These are phyloP conservation scores for Alternaria conjuncta DNA, from an alignment of 2,329 filamentous ascomycete species.

Conservation along the genomic window DNA sequence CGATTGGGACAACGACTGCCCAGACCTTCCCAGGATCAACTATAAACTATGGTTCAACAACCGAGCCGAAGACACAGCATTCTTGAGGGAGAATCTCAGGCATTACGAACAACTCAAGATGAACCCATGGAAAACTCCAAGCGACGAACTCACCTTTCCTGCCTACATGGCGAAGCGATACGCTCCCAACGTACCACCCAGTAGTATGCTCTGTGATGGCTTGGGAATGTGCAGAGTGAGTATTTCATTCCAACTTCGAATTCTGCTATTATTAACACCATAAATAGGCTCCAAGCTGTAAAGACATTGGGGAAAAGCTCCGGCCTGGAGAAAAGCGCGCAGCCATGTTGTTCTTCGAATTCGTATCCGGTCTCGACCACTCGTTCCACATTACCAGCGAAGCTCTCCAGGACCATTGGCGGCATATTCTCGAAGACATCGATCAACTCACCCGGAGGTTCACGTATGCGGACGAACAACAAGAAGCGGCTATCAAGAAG, in stretches of 20 bases:
- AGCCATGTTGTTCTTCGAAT: slow-evolving; percentile 1
- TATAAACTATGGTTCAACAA: neutral
- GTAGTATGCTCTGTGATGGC: neutral
- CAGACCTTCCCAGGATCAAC: neutral
- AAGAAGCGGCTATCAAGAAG: neutral
- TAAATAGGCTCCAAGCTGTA: neutral
- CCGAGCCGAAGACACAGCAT: neutral
- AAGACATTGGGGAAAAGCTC: neutral
- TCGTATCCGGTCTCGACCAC: neutral
- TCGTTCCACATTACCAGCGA: neutral
- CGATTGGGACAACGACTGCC: neutral
- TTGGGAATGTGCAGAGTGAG: neutral
- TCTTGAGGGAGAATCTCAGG: neutral
- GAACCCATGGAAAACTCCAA: neutral
- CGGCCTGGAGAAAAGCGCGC: neutral
- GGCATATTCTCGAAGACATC: neutral
- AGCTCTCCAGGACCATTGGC: neutral
- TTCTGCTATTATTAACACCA: neutral
- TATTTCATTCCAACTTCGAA: neutral
- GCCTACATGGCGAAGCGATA: neutral
- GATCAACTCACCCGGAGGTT: neutral
- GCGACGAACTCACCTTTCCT: neutral
- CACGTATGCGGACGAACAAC: neutral
- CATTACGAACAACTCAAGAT: neutral
- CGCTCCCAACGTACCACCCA: neutral